A percentile compares a stretch with the other conserved stretches of the same genome.
These are phyloP conservation scores for Daldinia caldariorum DNA, from an alignment of 495 filamentous ascomycete species.

Conservation along the genomic window DNA sequence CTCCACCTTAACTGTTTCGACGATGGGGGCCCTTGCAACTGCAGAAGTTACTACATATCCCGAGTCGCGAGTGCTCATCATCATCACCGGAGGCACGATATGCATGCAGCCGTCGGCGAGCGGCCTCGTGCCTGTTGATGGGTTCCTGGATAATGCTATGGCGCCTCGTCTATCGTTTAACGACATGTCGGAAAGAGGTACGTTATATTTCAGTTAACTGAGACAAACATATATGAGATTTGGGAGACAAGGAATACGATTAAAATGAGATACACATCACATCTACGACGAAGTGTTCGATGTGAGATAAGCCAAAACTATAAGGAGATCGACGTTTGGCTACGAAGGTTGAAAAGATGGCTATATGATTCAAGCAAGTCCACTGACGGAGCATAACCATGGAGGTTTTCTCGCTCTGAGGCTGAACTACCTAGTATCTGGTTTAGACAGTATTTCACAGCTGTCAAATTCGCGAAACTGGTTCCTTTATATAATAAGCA, in stretches of 20 bases:
- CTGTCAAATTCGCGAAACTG: too few relatives aligned
- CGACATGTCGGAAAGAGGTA: conserved; percentile 72
- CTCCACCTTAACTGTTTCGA: not conserved
- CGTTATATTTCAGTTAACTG: conserved; percentile 29
- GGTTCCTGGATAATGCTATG: conserved; percentile 86
- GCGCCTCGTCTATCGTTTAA: conserved; percentile 89
- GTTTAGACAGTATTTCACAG: too few relatives aligned
- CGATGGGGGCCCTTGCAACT: conserved; percentile 35
- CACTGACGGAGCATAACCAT: too few relatives aligned
- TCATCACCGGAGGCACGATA: conserved; percentile 96
- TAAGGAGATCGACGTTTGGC: not conserved
- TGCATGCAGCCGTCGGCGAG: conserved; percentile 83
- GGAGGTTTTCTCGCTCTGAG: too few relatives aligned
- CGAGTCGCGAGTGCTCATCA: conserved; percentile 85
- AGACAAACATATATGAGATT: not conserved
- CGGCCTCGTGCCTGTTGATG: conserved; percentile 75
- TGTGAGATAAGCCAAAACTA: not conserved
- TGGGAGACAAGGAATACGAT: not conserved
- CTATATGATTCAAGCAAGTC: too few relatives aligned
- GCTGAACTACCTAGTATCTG: too few relatives aligned
- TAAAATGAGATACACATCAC: not conserved
- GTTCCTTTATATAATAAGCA: not conserved
- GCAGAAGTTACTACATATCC: conserved; percentile 54
- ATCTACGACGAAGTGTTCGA: not conserved
- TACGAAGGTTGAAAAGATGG: not conserved